Conservation (phyloP, 768 basidiomycete species). For the Mrakia gelida region DNA sequence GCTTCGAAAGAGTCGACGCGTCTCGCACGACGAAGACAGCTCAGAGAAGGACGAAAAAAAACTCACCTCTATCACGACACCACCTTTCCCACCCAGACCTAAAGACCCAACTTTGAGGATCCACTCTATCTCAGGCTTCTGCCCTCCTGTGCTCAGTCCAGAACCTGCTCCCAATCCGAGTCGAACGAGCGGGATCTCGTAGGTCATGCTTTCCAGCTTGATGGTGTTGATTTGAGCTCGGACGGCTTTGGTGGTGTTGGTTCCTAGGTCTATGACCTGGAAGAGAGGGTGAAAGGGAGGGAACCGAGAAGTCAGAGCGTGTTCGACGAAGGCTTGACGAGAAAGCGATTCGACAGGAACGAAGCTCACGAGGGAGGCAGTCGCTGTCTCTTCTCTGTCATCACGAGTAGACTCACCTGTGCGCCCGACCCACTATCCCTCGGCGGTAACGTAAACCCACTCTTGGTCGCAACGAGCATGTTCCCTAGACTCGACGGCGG, state of each 20-base stretch:
- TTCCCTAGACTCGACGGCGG: background rate
- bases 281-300: background rate
- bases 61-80: background rate
- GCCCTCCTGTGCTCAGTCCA: background rate
- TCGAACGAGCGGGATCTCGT: constrained; percentile 6
- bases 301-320: background rate
- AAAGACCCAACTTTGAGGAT: background rate
- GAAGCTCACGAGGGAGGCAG: background rate
- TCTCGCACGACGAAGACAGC: too few relatives aligned
- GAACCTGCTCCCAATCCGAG: background rate
- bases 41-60: too few relatives aligned
- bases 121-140: background rate
- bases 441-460: background rate
- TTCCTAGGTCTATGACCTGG: background rate
- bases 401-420: background rate
- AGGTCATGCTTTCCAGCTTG: background rate
- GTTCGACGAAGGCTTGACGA: too few relatives aligned
- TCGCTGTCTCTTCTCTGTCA: too few relatives aligned
- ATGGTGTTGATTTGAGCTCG: constrained; percentile 4
- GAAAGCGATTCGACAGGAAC: too few relatives aligned
- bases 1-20: too few relatives aligned
- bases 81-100: background rate
- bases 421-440: background rate
- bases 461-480: background rate
- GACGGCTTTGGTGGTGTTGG: background rate